Percentiles rank a stretch among this genome's conserved stretches.
These are phyloP conservation scores for Gardenia jasminoides DNA, from an alignment of 257 asterid genomes.

Conservation along the genomic window DNA sequence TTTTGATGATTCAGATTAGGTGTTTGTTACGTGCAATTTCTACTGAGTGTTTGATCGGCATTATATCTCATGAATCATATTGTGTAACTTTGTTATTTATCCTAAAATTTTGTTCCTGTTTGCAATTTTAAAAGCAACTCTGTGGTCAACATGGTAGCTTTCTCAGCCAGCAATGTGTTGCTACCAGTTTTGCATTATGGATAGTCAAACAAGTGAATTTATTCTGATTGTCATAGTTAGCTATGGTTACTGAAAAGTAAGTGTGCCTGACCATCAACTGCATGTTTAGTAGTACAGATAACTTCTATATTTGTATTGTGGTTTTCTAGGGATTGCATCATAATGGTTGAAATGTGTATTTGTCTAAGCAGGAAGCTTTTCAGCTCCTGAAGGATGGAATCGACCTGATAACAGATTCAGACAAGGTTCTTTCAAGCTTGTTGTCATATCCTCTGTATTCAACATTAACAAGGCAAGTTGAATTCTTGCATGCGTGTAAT, in stretches of 20 bases:
- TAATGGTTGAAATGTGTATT: slow-evolving; percentile 14
- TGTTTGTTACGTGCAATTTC: neutral
- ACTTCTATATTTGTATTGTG: neutral
- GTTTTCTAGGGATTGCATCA: neutral
- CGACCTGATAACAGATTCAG: slow-evolving; percentile 83
- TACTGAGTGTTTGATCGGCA: neutral
- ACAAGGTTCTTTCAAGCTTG: slow-evolving; percentile 56
- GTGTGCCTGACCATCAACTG: neutral
- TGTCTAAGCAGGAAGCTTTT: slow-evolving; percentile 68
- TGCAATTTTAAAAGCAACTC: neutral
- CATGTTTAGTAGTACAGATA: neutral
- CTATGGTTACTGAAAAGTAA: neutral
- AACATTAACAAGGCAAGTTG: slow-evolving; percentile 66
- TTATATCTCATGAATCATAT: neutral
- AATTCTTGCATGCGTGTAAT: neutral
- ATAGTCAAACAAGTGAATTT: neutral
- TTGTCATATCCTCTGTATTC: slow-evolving; percentile 72
- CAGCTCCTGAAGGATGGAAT: slow-evolving; percentile 84
- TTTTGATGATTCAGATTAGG: neutral
- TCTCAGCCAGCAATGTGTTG: too few relatives aligned
- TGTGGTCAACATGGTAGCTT: neutral
- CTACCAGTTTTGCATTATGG: slow-evolving; percentile 1
- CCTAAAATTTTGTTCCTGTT: neutral
- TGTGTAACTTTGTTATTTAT: neutral
- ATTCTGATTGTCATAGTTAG: neutral